A percentile compares a stretch with the other conserved stretches of the same genome.
These are phyloP conservation scores for Oryza officinalis DNA, from an alignment of 176 grass and related monocot genomes.

Conservation along the genomic window DNA sequence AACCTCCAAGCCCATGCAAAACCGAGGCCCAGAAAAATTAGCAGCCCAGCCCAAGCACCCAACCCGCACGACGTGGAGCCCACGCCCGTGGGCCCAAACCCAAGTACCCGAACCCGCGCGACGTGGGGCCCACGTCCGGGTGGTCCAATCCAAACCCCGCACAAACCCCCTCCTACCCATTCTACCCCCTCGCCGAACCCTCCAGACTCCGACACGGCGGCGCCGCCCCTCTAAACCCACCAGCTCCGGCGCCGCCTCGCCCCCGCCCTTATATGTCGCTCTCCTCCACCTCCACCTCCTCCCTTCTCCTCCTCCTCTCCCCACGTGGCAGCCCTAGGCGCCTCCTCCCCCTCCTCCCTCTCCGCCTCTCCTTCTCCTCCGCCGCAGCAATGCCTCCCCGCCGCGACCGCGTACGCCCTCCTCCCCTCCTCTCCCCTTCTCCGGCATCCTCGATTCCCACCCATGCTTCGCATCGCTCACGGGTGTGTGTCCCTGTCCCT, in stretches of 20 bases:
- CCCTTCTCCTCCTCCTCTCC: constrained; percentile 14
- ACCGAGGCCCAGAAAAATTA: neutral
- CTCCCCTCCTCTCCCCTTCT: neutral
- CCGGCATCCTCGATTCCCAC: neutral
- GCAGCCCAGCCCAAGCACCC: neutral
- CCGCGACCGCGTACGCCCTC: constrained; percentile 24
- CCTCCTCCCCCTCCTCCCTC: constrained; percentile 38
- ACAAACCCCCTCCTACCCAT: neutral
- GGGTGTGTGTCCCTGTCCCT: neutral
- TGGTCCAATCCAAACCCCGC: neutral
- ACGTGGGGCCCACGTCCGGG: neutral
- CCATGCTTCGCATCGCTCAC: neutral
- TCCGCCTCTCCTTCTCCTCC: constrained; percentile 28
- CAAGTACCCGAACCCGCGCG: no score
- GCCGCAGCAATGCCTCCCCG: constrained; percentile 30
- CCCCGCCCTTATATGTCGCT: neutral
- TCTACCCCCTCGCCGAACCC: neutral
- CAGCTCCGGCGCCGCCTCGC: neutral
- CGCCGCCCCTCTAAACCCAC: no score
- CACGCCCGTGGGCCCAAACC: neutral
- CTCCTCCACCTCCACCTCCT: neutral
- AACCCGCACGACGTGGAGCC: no score
- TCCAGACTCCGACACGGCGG: neutral
- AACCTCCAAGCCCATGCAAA: neutral
- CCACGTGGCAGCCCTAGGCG: constrained; percentile 25